phyloP scores from a whole-genome alignment of 768 basidiomycete genomes.

The Rhizopogon roseolus region DNA sequence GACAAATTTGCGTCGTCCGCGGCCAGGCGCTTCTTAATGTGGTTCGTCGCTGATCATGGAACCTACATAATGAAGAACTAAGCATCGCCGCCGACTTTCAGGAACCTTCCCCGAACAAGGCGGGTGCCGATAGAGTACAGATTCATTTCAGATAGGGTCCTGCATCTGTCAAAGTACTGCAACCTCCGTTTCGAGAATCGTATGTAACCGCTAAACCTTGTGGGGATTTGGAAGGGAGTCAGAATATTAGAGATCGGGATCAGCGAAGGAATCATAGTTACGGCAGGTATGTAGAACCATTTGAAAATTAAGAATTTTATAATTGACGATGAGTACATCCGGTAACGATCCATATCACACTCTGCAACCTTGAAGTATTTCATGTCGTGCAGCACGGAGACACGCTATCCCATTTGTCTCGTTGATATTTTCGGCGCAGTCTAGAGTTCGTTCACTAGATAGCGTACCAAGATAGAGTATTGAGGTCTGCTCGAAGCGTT shows the following conservation, averaged over 20 bases:
- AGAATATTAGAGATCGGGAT: background rate
- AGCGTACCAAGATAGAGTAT: background rate
- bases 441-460: background rate
- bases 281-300: background rate
- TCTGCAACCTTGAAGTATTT: background rate
- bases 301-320: background rate
- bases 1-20: background rate
- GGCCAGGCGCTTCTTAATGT: background rate
- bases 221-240: background rate
- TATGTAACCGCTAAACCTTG: background rate
- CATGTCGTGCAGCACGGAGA: background rate
- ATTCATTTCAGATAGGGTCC: background rate
- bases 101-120: slow-evolving; percentile 1
- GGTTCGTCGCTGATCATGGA: background rate
- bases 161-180: background rate
- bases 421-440: background rate
- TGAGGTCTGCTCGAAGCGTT: background rate
- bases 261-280: background rate
- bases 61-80: background rate
- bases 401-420: background rate
- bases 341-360: background rate
- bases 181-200: background rate
- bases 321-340: background rate
- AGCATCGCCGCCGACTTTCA: slow-evolving; percentile 1
- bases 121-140: slow-evolving; percentile 1